Conservation (phyloP, 176 grass and related monocot genomes). For the Ampelocalamus luodianensis region DNA sequence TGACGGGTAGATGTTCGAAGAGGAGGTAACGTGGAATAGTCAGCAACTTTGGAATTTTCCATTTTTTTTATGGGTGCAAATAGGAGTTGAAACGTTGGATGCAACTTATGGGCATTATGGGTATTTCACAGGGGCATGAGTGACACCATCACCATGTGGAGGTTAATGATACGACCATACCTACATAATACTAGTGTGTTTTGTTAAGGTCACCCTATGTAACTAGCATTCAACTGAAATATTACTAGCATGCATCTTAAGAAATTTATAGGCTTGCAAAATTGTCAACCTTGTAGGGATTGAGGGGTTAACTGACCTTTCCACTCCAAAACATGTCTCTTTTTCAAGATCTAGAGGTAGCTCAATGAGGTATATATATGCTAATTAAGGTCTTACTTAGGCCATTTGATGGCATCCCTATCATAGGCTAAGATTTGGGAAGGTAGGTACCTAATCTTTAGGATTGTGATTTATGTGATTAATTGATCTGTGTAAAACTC, state of each 20-base stretch:
- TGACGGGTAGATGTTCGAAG: not conserved
- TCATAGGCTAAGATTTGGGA: not conserved
- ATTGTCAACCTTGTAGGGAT: not conserved
- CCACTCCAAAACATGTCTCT: not conserved
- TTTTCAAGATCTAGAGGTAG: not conserved
- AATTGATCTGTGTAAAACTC: not conserved
- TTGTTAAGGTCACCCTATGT: not conserved
- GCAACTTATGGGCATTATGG: slow-evolving; percentile 7
- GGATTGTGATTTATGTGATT: slow-evolving; percentile 11
- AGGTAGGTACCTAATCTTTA: slow-evolving; percentile 24
- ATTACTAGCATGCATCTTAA: not conserved
- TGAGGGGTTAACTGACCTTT: not conserved
- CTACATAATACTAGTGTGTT: not conserved
- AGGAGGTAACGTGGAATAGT: not conserved
- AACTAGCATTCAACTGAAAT: not conserved
- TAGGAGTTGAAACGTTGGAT: slow-evolving; percentile 8
- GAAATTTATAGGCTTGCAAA: not conserved
- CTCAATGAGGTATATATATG: not conserved
- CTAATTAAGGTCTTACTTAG: not conserved
- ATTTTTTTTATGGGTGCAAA: slow-evolving; percentile 1
- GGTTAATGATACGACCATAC: slow-evolving; percentile 17
- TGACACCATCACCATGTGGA: slow-evolving; percentile 25
- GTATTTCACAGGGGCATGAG: slow-evolving; percentile 5
- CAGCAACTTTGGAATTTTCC: not conserved
- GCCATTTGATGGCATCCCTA: not conserved